A percentile compares a stretch with the other conserved stretches of the same genome.
These are phyloP conservation scores for Cyathus striatus DNA, from an alignment of 768 basidiomycete genomes.

Conservation along the genomic window DNA sequence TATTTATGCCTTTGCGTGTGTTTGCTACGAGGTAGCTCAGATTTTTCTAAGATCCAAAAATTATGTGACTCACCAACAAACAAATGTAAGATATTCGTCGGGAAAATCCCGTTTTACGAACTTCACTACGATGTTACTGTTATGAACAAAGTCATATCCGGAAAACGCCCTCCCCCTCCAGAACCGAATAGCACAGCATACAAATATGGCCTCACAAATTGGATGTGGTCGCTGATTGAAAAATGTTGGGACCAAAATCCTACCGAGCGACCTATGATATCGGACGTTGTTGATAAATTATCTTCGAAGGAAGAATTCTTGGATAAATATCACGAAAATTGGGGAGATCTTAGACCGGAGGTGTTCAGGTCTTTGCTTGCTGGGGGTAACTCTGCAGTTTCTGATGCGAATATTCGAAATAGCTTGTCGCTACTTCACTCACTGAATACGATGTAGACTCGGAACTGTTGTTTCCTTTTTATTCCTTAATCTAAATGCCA, in stretches of 20 bases:
- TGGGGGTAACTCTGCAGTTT: too few relatives aligned
- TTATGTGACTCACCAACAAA: slow-evolving; percentile 1
- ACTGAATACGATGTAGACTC: too few relatives aligned
- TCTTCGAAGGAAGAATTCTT: too few relatives aligned
- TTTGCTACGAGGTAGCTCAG: slow-evolving; percentile 1
- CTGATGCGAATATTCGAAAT: too few relatives aligned
- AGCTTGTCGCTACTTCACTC: too few relatives aligned
- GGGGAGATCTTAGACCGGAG: too few relatives aligned
- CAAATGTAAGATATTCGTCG: slow-evolving; percentile 14
- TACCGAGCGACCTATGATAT: too few relatives aligned
- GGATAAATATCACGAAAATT: too few relatives aligned
- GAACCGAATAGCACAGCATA: slow-evolving; percentile 3
- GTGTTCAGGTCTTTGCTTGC: too few relatives aligned
- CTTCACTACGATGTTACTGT: slow-evolving; percentile 11
- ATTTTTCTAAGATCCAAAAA: neutral
- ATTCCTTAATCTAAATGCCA: too few relatives aligned
- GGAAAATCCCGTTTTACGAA: slow-evolving; percentile 15
- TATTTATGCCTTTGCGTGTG: slow-evolving; percentile 9
- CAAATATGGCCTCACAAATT: neutral
- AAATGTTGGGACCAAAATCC: neutral
- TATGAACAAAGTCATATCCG: slow-evolving; percentile 9
- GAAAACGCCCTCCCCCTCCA: slow-evolving; percentile 18
- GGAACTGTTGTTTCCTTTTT: too few relatives aligned
- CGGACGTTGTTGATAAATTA: too few relatives aligned
- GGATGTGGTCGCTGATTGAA: neutral